Percentiles rank a stretch among this genome's conserved stretches.
These are phyloP conservation scores for Kluyveromyces marxianus DNA, from an alignment of 1,139 yeast genomes.

Conservation along the genomic window DNA sequence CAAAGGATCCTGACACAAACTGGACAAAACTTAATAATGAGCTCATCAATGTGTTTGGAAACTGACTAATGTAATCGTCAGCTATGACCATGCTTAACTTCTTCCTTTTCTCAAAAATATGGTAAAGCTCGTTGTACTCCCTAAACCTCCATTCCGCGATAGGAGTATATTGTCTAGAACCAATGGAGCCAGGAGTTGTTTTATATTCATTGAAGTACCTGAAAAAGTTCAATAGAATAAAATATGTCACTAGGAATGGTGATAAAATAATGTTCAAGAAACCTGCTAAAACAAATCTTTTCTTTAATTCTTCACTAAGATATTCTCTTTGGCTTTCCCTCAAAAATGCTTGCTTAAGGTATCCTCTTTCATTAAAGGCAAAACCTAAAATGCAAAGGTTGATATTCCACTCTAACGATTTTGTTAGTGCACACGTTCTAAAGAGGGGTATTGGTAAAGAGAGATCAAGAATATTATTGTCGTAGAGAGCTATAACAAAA, in stretches of 20 bases:
- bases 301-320: conserved; percentile 60
- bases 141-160: conserved; percentile 92
- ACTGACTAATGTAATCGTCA: conserved; percentile 75
- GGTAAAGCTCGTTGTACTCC: conserved; percentile 88
- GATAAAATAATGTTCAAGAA: conserved; percentile 71
- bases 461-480: conserved; percentile 66
- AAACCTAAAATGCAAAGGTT: conserved; percentile 82
- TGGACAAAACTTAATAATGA: conserved; percentile 59
- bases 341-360: conserved; percentile 63
- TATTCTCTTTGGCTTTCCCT: conserved; percentile 65
- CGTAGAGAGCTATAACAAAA: conserved; percentile 81
- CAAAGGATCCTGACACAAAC: conserved; percentile 80
- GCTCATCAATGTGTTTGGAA: conserved; percentile 76
- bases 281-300: conserved; percentile 84
- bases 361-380: conserved; percentile 78
- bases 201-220: conserved; percentile 89
- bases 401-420: conserved; percentile 90
- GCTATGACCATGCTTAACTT: conserved; percentile 76
- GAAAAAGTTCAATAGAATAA: conserved; percentile 76
- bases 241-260: conserved; percentile 79
- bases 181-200: conserved; percentile 76
- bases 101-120: conserved; percentile 71
- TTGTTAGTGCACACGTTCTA: conserved; percentile 50
- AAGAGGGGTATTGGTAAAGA: conserved; percentile 43
- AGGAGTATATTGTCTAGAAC: conserved; percentile 87